Percentiles rank a stretch among this genome's conserved stretches.
Evolutionary conservation across 2,329 filamentous ascomycete genomes (phyloP).

Genomic region (Penicillium sp.): DNA sequence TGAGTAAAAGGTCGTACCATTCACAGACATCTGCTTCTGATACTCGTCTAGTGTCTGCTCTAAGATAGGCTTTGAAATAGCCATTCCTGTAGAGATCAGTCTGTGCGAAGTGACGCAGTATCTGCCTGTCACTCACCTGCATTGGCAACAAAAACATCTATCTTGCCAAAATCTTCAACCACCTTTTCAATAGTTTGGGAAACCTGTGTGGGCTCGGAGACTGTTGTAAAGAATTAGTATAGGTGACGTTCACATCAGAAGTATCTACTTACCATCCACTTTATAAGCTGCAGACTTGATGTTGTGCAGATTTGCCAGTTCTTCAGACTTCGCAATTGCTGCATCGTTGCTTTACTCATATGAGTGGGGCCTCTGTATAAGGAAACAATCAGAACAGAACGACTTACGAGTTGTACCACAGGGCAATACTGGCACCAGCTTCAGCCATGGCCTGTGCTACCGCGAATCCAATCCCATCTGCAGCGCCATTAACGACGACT

Average conservation of each 20-base stretch:
- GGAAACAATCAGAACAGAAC: neutral
- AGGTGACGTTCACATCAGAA: neutral
- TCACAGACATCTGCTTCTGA: slow-evolving; percentile 55
- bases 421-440: slow-evolving; percentile 46
- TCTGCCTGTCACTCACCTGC: slow-evolving; percentile 33
- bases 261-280: slow-evolving; percentile 38
- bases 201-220: slow-evolving; percentile 46
- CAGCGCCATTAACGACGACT: slow-evolving; percentile 49
- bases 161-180: slow-evolving; percentile 44
- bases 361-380: neutral
- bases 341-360: slow-evolving; percentile 29
- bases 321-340: slow-evolving; percentile 41
- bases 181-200: slow-evolving; percentile 38
- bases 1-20: slow-evolving; percentile 42
- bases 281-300: slow-evolving; percentile 48
- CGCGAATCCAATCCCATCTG: slow-evolving; percentile 50
- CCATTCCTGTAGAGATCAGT: slow-evolving; percentile 41
- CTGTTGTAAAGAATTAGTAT: slow-evolving; percentile 24
- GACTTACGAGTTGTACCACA: slow-evolving; percentile 45
- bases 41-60: slow-evolving; percentile 58
- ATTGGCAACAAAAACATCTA: slow-evolving; percentile 50
- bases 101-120: neutral
- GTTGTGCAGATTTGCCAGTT: slow-evolving; percentile 35
- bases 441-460: slow-evolving; percentile 52
- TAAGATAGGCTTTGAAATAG: slow-evolving; percentile 57